phyloP scores from a whole-genome alignment of 257 asterid genomes.

The Paraleonurus japonicus region DNA sequence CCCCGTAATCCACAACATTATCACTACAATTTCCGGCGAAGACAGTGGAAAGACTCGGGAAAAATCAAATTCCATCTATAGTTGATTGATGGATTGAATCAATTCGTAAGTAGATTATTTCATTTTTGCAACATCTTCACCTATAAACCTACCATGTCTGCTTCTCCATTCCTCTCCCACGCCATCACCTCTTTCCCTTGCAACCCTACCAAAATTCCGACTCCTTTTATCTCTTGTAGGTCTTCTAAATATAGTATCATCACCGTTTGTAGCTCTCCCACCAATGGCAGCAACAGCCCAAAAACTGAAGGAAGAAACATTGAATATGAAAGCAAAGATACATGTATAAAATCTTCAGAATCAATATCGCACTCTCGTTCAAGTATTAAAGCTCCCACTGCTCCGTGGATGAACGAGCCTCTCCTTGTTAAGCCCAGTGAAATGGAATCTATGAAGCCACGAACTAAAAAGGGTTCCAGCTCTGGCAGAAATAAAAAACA shows the following conservation, averaged over 20 bases:
- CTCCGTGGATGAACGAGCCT: conserved; percentile 92
- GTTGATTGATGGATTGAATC: background rate
- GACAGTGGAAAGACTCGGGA: background rate
- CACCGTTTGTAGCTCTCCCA: conserved; percentile 27
- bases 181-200: conserved; percentile 28
- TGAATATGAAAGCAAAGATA: conserved; percentile 28
- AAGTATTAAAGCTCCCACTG: conserved; percentile 65
- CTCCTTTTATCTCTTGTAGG: conserved; percentile 23
- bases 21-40: background rate
- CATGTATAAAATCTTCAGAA: conserved; percentile 26
- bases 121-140: conserved; percentile 14
- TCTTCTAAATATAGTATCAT: conserved; percentile 22
- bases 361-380: conserved; percentile 36
- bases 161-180: conserved; percentile 32
- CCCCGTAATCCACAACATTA: background rate
- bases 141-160: conserved; percentile 37
- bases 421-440: conserved; percentile 63
- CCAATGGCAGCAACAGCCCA: conserved; percentile 16
- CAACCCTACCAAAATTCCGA: conserved; percentile 28
- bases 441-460: conserved; percentile 45
- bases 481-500: conserved; percentile 27
- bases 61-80: background rate
- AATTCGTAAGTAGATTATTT: background rate
- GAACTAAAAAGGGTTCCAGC: conserved; percentile 36
- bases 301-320: conserved; percentile 20